Evolutionary conservation across 1,284 basidiomycete species (phyloP), one percentile per base, ranked within the genome.

Genomic region (Pyrrhoderma lamaoense): DNA sequence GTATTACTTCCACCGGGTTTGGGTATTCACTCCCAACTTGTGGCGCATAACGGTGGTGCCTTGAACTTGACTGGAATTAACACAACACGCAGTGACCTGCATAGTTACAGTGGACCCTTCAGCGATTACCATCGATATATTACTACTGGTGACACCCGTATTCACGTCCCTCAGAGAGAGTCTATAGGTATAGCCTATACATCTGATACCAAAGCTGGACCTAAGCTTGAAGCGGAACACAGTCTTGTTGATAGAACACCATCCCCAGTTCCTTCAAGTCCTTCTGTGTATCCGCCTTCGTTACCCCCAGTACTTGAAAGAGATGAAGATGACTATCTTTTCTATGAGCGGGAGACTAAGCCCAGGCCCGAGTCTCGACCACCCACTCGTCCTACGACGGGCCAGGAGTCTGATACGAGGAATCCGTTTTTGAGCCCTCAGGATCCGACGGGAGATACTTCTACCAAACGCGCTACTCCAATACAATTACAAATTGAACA

Each of bases 271-370:
- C 60, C 60, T n/a, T 80, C 79, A 3, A 78, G 70, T 48, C 78
- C 78, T 19, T 82, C 80, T 0, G 68, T 81, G 48, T 82, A 82
- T 62, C 76, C 79, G 9, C 68, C 75, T 1, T 76, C 73, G 39
- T 62, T 78, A 4, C 67, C 70, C n/a, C 63, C 67, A 11, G 47
- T 54, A 13, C 47, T 31, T 9, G 52, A 54, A 43, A 54, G 45
- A 35, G 52, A 53, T 31, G 66, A 68, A 27, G 68, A 68, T 42
- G 57, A 62, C 23, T 64, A 62, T 56, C 64, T 58, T 53, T 62
- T 53, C 59, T 60, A 55, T 56, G 58, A 55, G 56, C 61, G 11
- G 57, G 60, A 37, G 52, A 62, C 51, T 53, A 61, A 49, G 43
- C 53, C 43, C 21, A 43, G 49, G 16, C 45, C 53, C 9, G 35